Base-by-base conservation (phyloP, 306 rosid species). In the Pterocarpus macrocarpus region DNA sequence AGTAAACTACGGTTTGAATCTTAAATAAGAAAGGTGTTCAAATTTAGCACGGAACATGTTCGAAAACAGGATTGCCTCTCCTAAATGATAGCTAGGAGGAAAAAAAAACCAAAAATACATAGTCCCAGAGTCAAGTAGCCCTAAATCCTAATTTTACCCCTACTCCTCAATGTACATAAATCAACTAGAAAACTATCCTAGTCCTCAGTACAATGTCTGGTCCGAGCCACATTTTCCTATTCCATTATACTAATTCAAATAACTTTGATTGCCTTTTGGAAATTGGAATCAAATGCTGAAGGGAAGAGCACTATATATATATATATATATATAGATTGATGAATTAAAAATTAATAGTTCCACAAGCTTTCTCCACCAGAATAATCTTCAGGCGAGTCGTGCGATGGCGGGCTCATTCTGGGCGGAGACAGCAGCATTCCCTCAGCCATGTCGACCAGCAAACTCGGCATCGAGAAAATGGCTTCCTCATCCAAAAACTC, bases 341-440 rank as follows among this genome's bases (percentile, higher is more conserved):
- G 49, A 85, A 43, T 47, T 5, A 47, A 8, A 7, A 45, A 16
- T 55, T 55, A 69, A 61, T 88, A 87, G 88, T 77, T 88, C 99
- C 99, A 95, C 52, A 95, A 83, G 74, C 57, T 82, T 14, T 85
- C 93, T 28, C 86, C 90, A 2, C 75, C 82, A 2, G 72, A 80
- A 64, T 76, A 83, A 64, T 78, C 68, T 22, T 83, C 94, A 11
- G 86, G 75, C 8, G 84, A 84, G 71, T 87, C 63, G 11, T 90
- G 86, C 0, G 92, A 77, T 1, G 89, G 84, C 0, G 92, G 72
- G 64, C 39, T 85, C 69, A 95, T 89, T 83, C 95, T 86, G 5
- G 99, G 99, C 3, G 99, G 99, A 7, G 99, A 87, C 39, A 95
- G 74, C 63, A 95, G 74, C 99, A 95, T 91, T 83, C 98, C 99